Percentiles rank a stretch among this genome's conserved stretches.
Evolutionary conservation across 148 eudicot genomes (phyloP).

Genomic region (Polygonum maritimum): DNA sequence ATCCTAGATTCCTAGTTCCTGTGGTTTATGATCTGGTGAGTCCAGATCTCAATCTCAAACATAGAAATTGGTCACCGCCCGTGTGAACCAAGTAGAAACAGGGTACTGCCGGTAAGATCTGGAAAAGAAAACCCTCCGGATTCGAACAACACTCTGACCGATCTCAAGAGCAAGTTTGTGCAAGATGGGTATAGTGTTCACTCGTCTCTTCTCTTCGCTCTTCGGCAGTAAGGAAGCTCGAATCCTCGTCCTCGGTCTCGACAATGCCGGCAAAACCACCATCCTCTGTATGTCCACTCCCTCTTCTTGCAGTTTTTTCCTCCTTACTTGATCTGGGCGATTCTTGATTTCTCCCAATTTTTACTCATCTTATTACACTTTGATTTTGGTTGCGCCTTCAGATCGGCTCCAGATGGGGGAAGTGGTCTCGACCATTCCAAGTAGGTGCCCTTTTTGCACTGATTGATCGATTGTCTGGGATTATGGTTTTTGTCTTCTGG

Average conservation of each 20-base stretch:
- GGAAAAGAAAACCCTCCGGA: too few species aligned
- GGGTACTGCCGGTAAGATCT: too few species aligned
- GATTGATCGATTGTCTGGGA: background rate
- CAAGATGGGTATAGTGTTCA: slow-evolving; percentile 73
- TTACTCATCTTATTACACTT: slow-evolving; percentile 1
- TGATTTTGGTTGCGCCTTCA: slow-evolving; percentile 17
- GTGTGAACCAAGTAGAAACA: too few species aligned
- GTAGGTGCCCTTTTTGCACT: slow-evolving; percentile 37
- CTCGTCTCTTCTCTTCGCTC: slow-evolving; percentile 68
- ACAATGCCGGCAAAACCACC: slow-evolving; percentile 99
- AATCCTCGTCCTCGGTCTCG: slow-evolving; percentile 91
- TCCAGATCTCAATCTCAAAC: too few species aligned
- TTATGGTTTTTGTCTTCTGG: background rate
- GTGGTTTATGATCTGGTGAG: too few species aligned
- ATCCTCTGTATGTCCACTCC: slow-evolving; percentile 48
- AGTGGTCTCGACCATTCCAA: slow-evolving; percentile 97
- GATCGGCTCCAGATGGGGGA: slow-evolving; percentile 99
- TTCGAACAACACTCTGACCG: too few species aligned
- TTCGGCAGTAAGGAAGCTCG: slow-evolving; percentile 97
- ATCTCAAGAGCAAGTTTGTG: too few species aligned
- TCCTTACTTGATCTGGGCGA: too few species aligned
- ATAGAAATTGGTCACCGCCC: too few species aligned
- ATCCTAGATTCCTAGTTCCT: too few species aligned
- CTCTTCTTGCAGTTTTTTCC: background rate
- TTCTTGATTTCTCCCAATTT: background rate